Base-by-base conservation (phyloP, 306 rosid species). In the Dryas octopetala region DNA sequence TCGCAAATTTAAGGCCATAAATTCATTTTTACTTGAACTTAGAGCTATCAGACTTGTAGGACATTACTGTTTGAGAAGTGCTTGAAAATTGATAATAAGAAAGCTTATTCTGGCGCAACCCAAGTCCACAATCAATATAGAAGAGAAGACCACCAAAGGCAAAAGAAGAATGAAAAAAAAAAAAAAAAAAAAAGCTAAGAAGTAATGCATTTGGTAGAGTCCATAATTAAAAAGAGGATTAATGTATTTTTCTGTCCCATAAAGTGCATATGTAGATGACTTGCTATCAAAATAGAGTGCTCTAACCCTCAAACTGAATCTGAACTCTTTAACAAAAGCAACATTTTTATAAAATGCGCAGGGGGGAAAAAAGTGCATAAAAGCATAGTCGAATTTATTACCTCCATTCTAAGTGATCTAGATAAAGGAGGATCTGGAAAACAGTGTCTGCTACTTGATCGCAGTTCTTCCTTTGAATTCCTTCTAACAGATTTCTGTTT, bases 341-440 rank as follows among this genome's bases (percentile, higher is more conserved):
- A 10, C 60, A 7, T 19, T 47, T 59, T 50, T 68, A 1, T 41
- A 40, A n/a, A 65, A 73, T 23, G 23, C 51, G 64, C 23, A 47
- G 15, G 63, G 28, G 54, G 16, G 53, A 72, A 41, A 49, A 43
- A 48, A 75, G 59, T 17, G 62, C 13, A 9, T 11, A 32, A 9
- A 57, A 54, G 49, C 6, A 44, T 17, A 74, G 16, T 47, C 9
- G 41, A 69, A 9, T 41, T 41, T 16, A 28, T 53, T 79, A 83
- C 90, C 81, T 62, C 66, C 19, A 17, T 74, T 17, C 55, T 68
- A 28, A 19, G 15, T 68, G 66, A 52, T 47, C 52, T 67, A 65
- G 81, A 71, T 45, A 53, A 17, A 71, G 80, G 71, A 72, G 80
- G 74, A 47, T 79, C 83, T 52, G 76, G 28, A 47, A 72, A 73